phyloP scores from a whole-genome alignment of 805 yeast species.

The Wickerhamiella slavikovae region DNA sequence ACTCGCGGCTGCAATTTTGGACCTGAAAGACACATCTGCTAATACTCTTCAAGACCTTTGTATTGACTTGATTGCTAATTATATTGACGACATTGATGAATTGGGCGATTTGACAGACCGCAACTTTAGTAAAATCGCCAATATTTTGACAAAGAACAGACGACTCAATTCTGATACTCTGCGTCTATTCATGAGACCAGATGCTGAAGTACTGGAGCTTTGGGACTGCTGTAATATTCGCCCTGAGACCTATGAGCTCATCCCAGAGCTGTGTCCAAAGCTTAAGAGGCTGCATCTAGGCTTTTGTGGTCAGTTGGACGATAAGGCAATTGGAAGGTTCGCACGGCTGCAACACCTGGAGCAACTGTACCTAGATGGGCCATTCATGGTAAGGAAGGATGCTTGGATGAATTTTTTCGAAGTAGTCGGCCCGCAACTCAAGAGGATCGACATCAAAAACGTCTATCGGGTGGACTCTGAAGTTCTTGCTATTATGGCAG shows the following conservation, averaged over 20 bases:
- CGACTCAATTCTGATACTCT: slow-evolving; percentile 56
- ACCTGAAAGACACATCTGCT: slow-evolving; percentile 44
- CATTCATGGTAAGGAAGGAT: slow-evolving; percentile 57
- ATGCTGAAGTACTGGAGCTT: slow-evolving; percentile 37
- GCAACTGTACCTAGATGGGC: slow-evolving; percentile 60
- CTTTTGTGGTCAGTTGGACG: slow-evolving; percentile 88
- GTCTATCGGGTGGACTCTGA: slow-evolving; percentile 67
- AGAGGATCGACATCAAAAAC: slow-evolving; percentile 42
- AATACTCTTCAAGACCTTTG: slow-evolving; percentile 61
- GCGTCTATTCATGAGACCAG: slow-evolving; percentile 47
- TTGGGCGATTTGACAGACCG: slow-evolving; percentile 70
- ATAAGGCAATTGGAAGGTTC: slow-evolving; percentile 47
- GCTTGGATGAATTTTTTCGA: slow-evolving; percentile 67
- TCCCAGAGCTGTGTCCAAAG: slow-evolving; percentile 65
- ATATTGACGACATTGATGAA: slow-evolving; percentile 55
- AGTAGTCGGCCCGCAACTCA: slow-evolving; percentile 30
- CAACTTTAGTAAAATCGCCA: slow-evolving; percentile 51
- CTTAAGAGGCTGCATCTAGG: slow-evolving; percentile 42
- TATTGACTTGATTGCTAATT: slow-evolving; percentile 40
- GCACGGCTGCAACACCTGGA: slow-evolving; percentile 33
- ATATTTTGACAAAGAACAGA: slow-evolving; percentile 64
- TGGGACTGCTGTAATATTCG: slow-evolving; percentile 85
- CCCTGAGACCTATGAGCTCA: slow-evolving; percentile 38
- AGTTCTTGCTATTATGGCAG: slow-evolving; percentile 40
- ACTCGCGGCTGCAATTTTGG: slow-evolving; percentile 67